Base-by-base conservation (phyloP, 208 protist genomes). In the Wallacemonas rigidus region DNA sequence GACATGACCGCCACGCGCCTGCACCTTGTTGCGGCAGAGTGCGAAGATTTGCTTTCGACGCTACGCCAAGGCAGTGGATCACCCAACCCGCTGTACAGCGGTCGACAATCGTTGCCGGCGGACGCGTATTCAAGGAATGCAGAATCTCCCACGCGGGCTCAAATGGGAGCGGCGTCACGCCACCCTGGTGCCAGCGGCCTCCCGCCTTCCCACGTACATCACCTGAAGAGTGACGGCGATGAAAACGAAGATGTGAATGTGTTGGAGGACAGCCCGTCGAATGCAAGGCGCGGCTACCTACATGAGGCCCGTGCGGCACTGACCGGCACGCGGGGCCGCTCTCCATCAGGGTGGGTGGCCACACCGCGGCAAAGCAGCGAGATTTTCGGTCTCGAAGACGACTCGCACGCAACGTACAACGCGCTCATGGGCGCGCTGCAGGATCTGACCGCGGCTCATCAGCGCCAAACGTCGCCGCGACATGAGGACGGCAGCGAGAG, bases 1-100 rank as follows among this genome's bases (percentile, higher is more conserved):
- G 47, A 14, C 47, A 9, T 56, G 26, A 62, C 7, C 26, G 36
- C 7, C 35, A 6, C 38, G 3, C 60, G 60, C 43, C 40, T 65
- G 38, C 60, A n/a, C 14, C 60, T 65, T 39, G 60, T 65, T 38
- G 40, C 60, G 1, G 60, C 60, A 8, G 64, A 69, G 64, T 69
- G 64, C 64, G 26, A 69, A 26, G 64, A 54, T 3, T 48, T 69
- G 15, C 43, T 69, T 8, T 69, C 50, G 17, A 8, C 48, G 5
- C 51, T 54, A 4, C 48, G 48, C 40, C 48, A 69, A 14, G 50
- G 64, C 64, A 69, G 64, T 35, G 38, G 14, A 69, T 47, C 44
- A 14, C 35, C 35, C 12, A 14, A 6, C 35, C 4, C 64, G 62
- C 14, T 41, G 12, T 5, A 38, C 57, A 0, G 1, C 1, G 57